Evolutionary conservation across 2,329 filamentous ascomycete species (phyloP).

Genomic region (Diaporthe destruens): DNA sequence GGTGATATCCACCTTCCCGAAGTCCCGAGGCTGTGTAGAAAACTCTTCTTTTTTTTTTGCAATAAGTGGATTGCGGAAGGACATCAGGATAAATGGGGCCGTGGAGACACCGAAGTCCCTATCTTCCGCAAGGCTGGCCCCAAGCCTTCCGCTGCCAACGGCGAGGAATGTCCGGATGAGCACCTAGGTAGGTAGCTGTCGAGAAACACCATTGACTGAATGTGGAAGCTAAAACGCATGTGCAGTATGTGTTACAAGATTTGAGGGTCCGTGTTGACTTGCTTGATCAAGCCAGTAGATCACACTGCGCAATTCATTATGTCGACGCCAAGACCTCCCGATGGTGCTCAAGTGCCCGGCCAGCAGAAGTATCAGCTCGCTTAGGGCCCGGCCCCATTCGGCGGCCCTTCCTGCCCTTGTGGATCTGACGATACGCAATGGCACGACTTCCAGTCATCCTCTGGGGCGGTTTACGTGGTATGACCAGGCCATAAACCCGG

Average conservation of each 20-base stretch:
- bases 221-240: not conserved
- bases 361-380: slow-evolving; percentile 17
- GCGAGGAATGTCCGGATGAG: slow-evolving; percentile 13
- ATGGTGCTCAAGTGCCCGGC: slow-evolving; percentile 13
- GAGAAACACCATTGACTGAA: slow-evolving; percentile 1
- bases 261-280: not conserved
- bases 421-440: slow-evolving; percentile 35
- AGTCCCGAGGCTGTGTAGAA: slow-evolving; percentile 28
- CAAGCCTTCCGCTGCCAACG: slow-evolving; percentile 17
- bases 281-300: not conserved
- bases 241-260: not conserved
- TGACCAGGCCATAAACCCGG: slow-evolving; percentile 16
- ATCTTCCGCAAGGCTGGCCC: slow-evolving; percentile 11
- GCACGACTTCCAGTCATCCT: slow-evolving; percentile 27
- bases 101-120: slow-evolving; percentile 18
- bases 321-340: slow-evolving; percentile 12
- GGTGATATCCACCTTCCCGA: slow-evolving; percentile 30
- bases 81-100: slow-evolving; percentile 17
- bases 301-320: not conserved
- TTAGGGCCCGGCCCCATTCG: slow-evolving; percentile 15
- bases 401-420: slow-evolving; percentile 26
- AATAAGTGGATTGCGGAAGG: slow-evolving; percentile 19
- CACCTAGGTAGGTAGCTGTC: not conserved
- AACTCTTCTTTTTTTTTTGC: not conserved
- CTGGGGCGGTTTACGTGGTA: slow-evolving; percentile 17